These are phyloP conservation scores for Nowakowskiella sp. DNA, from an alignment of 192 early-diverging fungal genomes.

Conservation along the genomic window DNA sequence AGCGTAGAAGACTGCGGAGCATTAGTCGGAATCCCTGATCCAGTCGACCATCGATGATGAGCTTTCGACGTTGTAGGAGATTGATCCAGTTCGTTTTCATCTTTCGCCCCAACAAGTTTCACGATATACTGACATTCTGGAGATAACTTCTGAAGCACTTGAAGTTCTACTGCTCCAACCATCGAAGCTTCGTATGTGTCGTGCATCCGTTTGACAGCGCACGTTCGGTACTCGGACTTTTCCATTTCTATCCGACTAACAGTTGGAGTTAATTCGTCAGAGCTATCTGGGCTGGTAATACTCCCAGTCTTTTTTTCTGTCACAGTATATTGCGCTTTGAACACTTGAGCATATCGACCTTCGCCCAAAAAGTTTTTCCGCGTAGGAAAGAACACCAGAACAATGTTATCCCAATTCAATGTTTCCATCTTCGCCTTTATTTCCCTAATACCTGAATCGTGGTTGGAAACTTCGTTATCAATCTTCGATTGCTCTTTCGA, in stretches of 20 bases:
- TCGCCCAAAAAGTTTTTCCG: constrained; percentile 43
- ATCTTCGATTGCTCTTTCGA: too few species aligned
- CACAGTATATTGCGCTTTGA: constrained; percentile 26
- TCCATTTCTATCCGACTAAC: neutral
- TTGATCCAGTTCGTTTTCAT: constrained; percentile 24
- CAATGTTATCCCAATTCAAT: constrained; percentile 11
- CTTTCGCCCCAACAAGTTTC: constrained; percentile 37
- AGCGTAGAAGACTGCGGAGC: neutral
- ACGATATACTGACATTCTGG: constrained; percentile 31
- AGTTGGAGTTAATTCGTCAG: neutral
- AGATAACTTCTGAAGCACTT: constrained; percentile 23
- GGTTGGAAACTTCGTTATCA: too few species aligned
- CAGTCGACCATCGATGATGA: neutral
- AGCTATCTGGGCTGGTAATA: neutral
- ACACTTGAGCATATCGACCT: constrained; percentile 40
- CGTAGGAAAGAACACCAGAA: constrained; percentile 39
- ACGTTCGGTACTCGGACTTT: constrained; percentile 16
- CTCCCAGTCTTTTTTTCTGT: constrained; percentile 6
- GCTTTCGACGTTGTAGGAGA: neutral
- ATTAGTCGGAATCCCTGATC: neutral
- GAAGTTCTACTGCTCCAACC: constrained; percentile 27
- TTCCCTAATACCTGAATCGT: too few species aligned
- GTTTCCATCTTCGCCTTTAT: too few species aligned
- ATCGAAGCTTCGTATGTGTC: constrained; percentile 25
- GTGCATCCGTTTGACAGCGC: constrained; percentile 48